Evolutionary conservation across 73 alveolate genomes (phyloP).

Genomic region (Stentor coeruleus): DNA sequence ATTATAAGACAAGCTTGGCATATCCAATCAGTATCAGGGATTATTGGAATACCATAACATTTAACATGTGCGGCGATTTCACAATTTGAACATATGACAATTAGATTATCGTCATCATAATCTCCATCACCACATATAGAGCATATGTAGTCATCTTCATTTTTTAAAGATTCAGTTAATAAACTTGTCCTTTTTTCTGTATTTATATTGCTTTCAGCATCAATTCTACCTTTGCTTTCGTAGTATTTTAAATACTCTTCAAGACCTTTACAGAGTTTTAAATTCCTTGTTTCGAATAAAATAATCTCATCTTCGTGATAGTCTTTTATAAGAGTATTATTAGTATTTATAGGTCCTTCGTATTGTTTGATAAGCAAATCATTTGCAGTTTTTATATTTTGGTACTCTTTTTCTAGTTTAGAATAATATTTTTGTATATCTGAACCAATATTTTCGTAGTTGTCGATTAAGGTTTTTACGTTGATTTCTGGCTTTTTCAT

Average conservation of each 20-base stretch:
- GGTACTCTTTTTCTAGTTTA: background rate
- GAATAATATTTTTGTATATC: too few species aligned
- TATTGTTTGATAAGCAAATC: background rate
- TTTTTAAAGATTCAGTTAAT: background rate
- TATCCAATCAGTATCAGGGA: slow-evolving; percentile 42
- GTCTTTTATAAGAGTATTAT: background rate
- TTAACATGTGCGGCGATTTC: slow-evolving; percentile 29
- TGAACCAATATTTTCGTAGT: background rate
- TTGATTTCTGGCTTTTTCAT: background rate
- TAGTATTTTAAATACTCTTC: background rate
- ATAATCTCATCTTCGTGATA: background rate
- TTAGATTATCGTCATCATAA: slow-evolving; percentile 34
- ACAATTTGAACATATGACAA: slow-evolving; percentile 39
- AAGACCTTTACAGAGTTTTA: background rate
- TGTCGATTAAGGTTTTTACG: background rate
- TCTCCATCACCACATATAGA: slow-evolving; percentile 34
- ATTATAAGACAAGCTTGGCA: slow-evolving; percentile 31
- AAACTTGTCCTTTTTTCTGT: background rate
- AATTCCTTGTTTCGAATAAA: background rate
- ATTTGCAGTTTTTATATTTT: background rate
- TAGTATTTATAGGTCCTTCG: background rate
- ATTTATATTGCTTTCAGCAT: background rate
- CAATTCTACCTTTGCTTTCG: slow-evolving; percentile 13
- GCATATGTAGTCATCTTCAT: slow-evolving; percentile 36
- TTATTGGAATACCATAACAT: slow-evolving; percentile 28